These are phyloP conservation scores for Immersiporthe knoxdaviesiana DNA, from an alignment of 2,329 filamentous ascomycete species.

Conservation along the genomic window DNA sequence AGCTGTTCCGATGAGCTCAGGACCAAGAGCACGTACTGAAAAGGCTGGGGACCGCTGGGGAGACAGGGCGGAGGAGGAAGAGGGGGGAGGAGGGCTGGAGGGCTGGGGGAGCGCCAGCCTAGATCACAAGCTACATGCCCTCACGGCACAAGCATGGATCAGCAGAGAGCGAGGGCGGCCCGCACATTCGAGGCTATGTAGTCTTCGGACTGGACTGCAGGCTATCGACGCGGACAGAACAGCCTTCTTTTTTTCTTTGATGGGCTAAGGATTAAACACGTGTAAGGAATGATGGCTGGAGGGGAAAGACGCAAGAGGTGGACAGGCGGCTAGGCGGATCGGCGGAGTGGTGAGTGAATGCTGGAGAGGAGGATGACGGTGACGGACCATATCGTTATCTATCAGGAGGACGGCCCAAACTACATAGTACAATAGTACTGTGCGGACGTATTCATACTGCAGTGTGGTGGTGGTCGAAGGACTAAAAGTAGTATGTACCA, in stretches of 20 bases:
- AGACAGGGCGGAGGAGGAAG: not conserved
- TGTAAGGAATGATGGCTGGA: not conserved
- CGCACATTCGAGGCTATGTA: not conserved
- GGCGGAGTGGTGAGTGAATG: no score
- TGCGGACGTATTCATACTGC: no score
- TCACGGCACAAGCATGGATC: slow-evolving; percentile 3
- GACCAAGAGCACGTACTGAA: not conserved
- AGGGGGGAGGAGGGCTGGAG: not conserved
- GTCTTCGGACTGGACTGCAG: not conserved
- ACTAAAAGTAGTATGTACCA: not conserved
- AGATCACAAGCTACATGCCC: slow-evolving; percentile 15
- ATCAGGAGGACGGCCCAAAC: not conserved
- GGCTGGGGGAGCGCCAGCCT: slow-evolving; percentile 9
- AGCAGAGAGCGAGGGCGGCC: slow-evolving; percentile 7
- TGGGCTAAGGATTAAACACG: not conserved
- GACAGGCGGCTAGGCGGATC: not conserved
- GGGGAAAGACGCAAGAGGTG: not conserved
- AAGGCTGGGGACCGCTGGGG: not conserved
- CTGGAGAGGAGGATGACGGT: slow-evolving; percentile 6
- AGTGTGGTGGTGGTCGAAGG: not conserved
- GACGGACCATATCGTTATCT: slow-evolving; percentile 11
- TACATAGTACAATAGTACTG: not conserved
- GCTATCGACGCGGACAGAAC: not conserved
- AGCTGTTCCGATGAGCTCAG: not conserved
- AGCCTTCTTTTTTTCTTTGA: not conserved